These are phyloP conservation scores for Panus rudis DNA, from an alignment of 768 basidiomycete species.

Conservation along the genomic window DNA sequence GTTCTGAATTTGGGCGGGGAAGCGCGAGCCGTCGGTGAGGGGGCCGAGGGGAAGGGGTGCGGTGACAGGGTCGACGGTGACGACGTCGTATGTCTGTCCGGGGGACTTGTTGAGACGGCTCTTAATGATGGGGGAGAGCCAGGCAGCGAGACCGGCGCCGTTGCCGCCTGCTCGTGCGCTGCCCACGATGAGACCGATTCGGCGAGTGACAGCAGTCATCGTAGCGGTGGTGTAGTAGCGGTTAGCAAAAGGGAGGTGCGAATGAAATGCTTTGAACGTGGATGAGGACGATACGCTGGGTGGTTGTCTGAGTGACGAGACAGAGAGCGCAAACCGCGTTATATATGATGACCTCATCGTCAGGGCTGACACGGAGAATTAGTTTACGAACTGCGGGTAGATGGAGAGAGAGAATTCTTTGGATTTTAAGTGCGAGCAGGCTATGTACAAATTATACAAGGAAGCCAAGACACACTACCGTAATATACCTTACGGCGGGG, in stretches of 20 bases:
- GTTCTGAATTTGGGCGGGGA: conserved; percentile 21
- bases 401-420: no score
- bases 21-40: conserved; percentile 19
- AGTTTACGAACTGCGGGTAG: no score
- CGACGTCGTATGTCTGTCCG: conserved; percentile 10
- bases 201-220: conserved; percentile 13
- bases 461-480: no score
- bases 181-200: conserved; percentile 18
- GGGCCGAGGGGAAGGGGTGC: conserved; percentile 23
- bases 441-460: no score
- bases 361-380: no score
- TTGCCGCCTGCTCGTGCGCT: conserved; percentile 19
- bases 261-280: no score
- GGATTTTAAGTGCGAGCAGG: no score
- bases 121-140: conserved; percentile 15
- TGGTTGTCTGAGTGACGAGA: neutral
- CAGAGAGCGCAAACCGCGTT: no score
- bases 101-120: conserved; percentile 9
- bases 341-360: neutral
- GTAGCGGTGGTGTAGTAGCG: no score
- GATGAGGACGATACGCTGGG: no score
- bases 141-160: conserved; percentile 17
- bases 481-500: no score
- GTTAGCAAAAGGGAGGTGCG: no score
- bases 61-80: conserved; percentile 19